Percentiles rank a stretch among this genome's conserved stretches.
Conservation (phyloP, 139 green algal species). For the Tetradesmus obliquus region DNA sequence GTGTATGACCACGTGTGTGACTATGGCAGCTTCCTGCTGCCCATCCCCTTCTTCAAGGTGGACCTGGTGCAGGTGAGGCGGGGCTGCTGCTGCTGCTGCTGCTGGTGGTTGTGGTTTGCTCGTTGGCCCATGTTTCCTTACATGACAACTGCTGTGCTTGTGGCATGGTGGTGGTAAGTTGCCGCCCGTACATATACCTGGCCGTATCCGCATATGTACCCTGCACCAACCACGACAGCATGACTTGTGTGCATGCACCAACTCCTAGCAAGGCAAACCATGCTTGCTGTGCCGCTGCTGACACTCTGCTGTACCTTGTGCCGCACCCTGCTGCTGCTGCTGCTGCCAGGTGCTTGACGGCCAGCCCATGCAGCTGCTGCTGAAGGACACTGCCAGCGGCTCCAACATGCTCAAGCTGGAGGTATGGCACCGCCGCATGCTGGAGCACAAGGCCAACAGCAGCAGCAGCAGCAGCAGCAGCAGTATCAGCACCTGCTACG, state of each 20-base stretch:
- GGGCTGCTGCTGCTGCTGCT: background rate
- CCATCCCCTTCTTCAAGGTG: conserved; percentile 34
- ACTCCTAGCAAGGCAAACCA: too few relatives aligned
- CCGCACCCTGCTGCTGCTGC: background rate
- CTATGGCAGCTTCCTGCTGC: conserved; percentile 24
- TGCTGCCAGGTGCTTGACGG: conserved; percentile 19
- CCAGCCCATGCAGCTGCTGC: conserved; percentile 27
- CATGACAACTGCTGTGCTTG: background rate
- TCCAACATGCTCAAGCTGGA: background rate
- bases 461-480: background rate
- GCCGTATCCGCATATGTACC: too few relatives aligned
- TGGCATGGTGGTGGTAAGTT: background rate
- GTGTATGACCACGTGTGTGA: conserved; percentile 28
- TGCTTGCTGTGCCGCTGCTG: background rate
- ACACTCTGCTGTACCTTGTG: background rate
- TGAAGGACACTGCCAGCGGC: conserved; percentile 31
- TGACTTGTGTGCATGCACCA: too few relatives aligned
- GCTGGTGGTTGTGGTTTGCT: background rate
- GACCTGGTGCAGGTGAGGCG: conserved; percentile 15
- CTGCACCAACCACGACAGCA: too few relatives aligned
- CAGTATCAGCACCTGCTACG: background rate
- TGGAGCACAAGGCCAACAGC: conserved; percentile 19
- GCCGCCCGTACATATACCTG: too few relatives aligned
- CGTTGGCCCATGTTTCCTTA: background rate
- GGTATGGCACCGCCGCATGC: conserved; percentile 34